These are phyloP conservation scores for Neofusicoccum parvum DNA, from an alignment of 2,329 filamentous ascomycete genomes.

Conservation along the genomic window DNA sequence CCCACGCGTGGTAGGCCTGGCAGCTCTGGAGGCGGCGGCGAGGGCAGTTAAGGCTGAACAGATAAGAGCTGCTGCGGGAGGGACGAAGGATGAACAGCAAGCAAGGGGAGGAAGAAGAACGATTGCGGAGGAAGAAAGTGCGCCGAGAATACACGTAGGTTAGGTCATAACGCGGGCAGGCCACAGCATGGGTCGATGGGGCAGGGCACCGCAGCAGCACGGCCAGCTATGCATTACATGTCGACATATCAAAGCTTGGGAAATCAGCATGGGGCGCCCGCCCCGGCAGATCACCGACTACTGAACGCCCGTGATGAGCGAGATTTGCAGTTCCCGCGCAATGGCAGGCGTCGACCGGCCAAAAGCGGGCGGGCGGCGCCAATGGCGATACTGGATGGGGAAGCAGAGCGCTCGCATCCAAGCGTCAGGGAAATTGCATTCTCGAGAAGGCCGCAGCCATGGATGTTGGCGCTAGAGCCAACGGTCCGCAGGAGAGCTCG, in stretches of 20 bases:
- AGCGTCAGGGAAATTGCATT: constrained; percentile 21
- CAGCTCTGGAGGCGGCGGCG: not conserved
- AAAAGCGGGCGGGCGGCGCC: constrained; percentile 2
- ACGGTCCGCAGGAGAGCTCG: constrained; percentile 11
- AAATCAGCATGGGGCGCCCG: constrained; percentile 10
- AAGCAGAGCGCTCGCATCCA: constrained; percentile 13
- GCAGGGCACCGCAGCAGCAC: constrained; percentile 8
- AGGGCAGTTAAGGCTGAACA: not conserved
- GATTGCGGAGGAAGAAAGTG: constrained; percentile 30
- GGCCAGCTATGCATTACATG: constrained; percentile 15
- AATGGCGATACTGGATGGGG: constrained; percentile 15
- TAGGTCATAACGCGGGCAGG: constrained; percentile 18
- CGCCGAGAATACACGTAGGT: constrained; percentile 1
- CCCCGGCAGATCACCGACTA: constrained; percentile 12
- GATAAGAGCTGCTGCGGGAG: constrained; percentile 6
- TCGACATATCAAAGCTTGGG: constrained; percentile 16
- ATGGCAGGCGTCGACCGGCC: not conserved
- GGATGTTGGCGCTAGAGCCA: constrained; percentile 13
- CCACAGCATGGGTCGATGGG: constrained; percentile 9
- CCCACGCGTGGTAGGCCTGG: not conserved
- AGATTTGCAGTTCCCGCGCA: constrained; percentile 17
- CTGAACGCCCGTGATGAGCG: not conserved
- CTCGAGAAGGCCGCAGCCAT: constrained; percentile 2
- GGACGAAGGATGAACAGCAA: constrained; percentile 30
- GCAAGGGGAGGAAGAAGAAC: constrained; percentile 31